phyloP scores from a whole-genome alignment of 306 rosid species.

The Pyrus bretschneideri region DNA sequence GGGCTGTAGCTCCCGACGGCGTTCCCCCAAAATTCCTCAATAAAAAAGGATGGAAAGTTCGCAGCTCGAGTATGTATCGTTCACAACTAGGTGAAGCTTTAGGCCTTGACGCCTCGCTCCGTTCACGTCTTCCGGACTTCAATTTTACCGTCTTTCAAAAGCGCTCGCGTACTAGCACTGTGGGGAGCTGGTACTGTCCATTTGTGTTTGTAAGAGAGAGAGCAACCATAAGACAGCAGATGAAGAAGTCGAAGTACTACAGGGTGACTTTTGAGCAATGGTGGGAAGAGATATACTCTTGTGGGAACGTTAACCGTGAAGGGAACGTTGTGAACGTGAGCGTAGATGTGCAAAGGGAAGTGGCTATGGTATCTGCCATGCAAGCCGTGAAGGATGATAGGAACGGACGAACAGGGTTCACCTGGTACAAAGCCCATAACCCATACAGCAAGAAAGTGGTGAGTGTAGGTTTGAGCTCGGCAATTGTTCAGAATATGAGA shows the following conservation, averaged over 20 bases:
- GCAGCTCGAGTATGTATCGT: constrained; percentile 36
- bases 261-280: constrained; percentile 64
- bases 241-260: constrained; percentile 55
- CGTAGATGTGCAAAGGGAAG: constrained; percentile 55
- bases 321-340: constrained; percentile 35
- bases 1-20: constrained; percentile 65
- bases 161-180: constrained; percentile 38
- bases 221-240: constrained; percentile 32
- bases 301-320: constrained; percentile 30
- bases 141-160: constrained; percentile 47
- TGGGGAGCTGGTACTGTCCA: constrained; percentile 80
- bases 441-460: constrained; percentile 19
- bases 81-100: constrained; percentile 47
- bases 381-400: constrained; percentile 40
- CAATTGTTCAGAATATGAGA: constrained; percentile 53
- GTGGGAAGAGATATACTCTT: constrained; percentile 73
- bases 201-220: constrained; percentile 66
- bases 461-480: constrained; percentile 53
- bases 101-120: constrained; percentile 48
- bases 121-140: constrained; percentile 50
- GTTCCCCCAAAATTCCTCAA: constrained; percentile 65
- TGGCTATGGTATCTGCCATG: constrained; percentile 38
- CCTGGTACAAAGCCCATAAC: constrained; percentile 51
- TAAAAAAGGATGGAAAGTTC: constrained; percentile 67
- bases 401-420: constrained; percentile 33